Evolutionary conservation across 345 rosid species (phyloP).

Genomic region (Arabis hirsuta): DNA sequence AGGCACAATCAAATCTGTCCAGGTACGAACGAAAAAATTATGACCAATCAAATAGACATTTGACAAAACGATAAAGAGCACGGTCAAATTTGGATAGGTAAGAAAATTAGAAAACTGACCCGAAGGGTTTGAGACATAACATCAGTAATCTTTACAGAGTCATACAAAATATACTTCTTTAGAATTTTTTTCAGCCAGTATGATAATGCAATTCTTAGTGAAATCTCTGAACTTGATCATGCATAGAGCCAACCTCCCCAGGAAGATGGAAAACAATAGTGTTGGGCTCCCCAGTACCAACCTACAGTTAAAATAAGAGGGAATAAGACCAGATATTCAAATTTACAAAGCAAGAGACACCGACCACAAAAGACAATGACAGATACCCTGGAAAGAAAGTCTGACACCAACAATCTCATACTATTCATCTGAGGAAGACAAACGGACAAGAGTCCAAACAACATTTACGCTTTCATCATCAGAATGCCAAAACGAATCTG

Average conservation of each 20-base stretch:
- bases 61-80: too few species aligned
- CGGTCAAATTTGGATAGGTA: too few species aligned
- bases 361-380: slow-evolving; percentile 33
- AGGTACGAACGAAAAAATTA: too few species aligned
- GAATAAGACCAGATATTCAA: slow-evolving; percentile 26
- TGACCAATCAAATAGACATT: too few species aligned
- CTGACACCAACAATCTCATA: slow-evolving; percentile 79
- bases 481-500: too few species aligned
- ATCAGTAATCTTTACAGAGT: slow-evolving; percentile 73
- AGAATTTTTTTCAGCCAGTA: too few species aligned
- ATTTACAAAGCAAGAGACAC: slow-evolving; percentile 21
- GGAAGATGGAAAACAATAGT: slow-evolving; percentile 83
- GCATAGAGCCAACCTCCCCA: slow-evolving; percentile 43
- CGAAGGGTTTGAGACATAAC: slow-evolving; percentile 78
- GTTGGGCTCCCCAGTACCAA: slow-evolving; percentile 84
- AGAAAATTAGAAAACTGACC: slow-evolving; percentile 55
- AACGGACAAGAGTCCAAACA: slow-evolving; percentile 3
- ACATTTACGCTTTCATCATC: too few species aligned
- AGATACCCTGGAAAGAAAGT: slow-evolving; percentile 84
- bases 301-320: slow-evolving; percentile 51
- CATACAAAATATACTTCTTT: too few species aligned
- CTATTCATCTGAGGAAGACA: slow-evolving; percentile 69
- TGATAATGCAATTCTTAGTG: too few species aligned
- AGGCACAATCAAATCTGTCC: too few species aligned
- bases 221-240: too few species aligned